Evolutionary conservation across 1,284 basidiomycete genomes (phyloP).

Genomic region (Ceratobasidium sp.): DNA sequence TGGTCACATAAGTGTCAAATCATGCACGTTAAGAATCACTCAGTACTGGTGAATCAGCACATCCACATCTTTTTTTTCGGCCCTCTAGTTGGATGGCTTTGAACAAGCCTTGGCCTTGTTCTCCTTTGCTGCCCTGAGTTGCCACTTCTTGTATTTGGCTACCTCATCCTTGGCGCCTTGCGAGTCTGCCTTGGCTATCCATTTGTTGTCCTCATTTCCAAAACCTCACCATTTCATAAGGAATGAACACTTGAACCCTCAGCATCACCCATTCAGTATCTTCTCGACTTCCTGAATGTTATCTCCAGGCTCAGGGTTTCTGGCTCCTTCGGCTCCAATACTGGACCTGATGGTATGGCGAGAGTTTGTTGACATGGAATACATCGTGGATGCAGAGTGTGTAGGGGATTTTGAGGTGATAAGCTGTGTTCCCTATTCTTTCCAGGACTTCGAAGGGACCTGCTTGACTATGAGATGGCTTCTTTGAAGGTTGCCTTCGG

Average conservation of each 20-base stretch:
- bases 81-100: too few species aligned
- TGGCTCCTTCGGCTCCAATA: background rate
- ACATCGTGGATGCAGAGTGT: constrained; percentile 52
- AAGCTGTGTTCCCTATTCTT: constrained; percentile 48
- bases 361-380: constrained; percentile 52
- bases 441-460: constrained; percentile 53
- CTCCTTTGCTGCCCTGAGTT: background rate
- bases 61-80: too few species aligned
- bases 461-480: constrained; percentile 50
- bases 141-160: background rate
- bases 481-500: constrained; percentile 50
- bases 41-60: too few species aligned
- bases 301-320: constrained; percentile 38
- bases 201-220: too few species aligned
- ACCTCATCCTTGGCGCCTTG: constrained; percentile 20
- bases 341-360: constrained; percentile 35
- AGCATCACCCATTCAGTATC: constrained; percentile 41
- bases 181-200: too few species aligned
- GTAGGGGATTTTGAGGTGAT: constrained; percentile 52
- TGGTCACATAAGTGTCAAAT: too few species aligned
- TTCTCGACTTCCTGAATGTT: constrained; percentile 44
- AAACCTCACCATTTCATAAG: too few species aligned
- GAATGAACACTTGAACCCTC: too few species aligned
- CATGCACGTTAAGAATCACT: too few species aligned
- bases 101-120: background rate